phyloP scores from a whole-genome alignment of 1,139 yeast species.

The Candida glucosophila region DNA sequence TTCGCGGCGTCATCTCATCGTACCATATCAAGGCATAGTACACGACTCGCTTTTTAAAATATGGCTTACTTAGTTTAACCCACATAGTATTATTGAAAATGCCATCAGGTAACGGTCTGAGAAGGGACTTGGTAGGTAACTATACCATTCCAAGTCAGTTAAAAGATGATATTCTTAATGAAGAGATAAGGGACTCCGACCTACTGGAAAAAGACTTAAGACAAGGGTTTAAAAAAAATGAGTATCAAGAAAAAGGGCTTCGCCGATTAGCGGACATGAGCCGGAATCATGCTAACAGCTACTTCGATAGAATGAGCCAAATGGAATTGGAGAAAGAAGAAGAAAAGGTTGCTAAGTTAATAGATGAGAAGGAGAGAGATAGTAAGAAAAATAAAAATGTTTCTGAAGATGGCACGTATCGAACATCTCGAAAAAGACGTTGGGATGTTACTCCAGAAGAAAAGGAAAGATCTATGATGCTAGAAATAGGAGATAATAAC shows the following conservation, averaged over 20 bases:
- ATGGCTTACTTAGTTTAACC: no score
- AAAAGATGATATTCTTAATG: constrained; percentile 15
- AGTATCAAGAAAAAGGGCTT: constrained; percentile 14
- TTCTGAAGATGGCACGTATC: not conserved
- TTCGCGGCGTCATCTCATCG: no score
- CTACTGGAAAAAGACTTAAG: constrained; percentile 12
- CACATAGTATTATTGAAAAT: no score
- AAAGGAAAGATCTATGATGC: constrained; percentile 17
- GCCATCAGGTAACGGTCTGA: no score
- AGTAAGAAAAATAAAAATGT: constrained; percentile 1
- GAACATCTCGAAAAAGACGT: constrained; percentile 17
- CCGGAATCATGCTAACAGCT: constrained; percentile 15
- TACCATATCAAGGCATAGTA: no score
- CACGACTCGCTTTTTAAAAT: no score
- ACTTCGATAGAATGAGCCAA: constrained; percentile 30
- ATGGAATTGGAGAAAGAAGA: constrained; percentile 25
- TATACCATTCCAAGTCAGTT: constrained; percentile 25
- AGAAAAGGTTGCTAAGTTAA: constrained; percentile 11
- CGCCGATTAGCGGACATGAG: constrained; percentile 17
- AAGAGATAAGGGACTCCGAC: constrained; percentile 17
- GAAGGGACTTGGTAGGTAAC: constrained; percentile 17
- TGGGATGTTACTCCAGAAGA: constrained; percentile 33
- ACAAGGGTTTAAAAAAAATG: constrained; percentile 12
- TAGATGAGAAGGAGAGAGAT: constrained; percentile 7
- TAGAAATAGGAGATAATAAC: no score